Base-by-base conservation (phyloP, 23 red algal species). In the Rhodosorus marinus region DNA sequence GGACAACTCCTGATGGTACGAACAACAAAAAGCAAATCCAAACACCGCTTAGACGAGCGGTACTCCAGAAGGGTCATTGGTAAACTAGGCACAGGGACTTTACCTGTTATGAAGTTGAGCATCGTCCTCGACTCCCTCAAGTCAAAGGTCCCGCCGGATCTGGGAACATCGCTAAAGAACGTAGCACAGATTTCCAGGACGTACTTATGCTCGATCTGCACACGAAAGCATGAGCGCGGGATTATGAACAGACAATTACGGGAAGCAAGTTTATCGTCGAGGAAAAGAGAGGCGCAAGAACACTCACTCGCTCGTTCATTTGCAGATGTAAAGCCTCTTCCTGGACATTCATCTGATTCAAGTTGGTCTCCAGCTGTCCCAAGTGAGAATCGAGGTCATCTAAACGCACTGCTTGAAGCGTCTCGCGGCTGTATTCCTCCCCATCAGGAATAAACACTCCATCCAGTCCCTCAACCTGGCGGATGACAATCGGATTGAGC, bases 311-410 rank as follows among this genome's bases (percentile, higher is more conserved):
- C 26, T 60, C 69, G 33, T 63, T 62, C 9, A 59, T 55, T 54
- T 94, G 75, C 0, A 51, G 24, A 25, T 35, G 55, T 38, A 94
- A 49, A 28, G 76, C 62, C 41, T 76, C 72, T 72, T 59, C 78
- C 35, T 94, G 69, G 0, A 46, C 26, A 36, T 84, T 83, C 76
- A 83, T 83, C 24, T 83, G 70, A 38, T 64, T 31, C 21, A 94
- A 49, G n/a, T 49, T 61, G 9, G 49, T 23, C 47, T 94, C 87
- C 27, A 79, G 57, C 19, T 49, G 11, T 4, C 62, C 43, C 31
- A 94, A 59, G 8, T 83, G 69, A 8, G 32, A 54, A 9, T 83
- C 62, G 19, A 94, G 50, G 1, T 94, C 76, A 35, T 94, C 69
- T 35, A 94, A 49, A 31, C 76, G 63, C 2, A 82, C 36, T 24